Percentiles rank a stretch among this genome's conserved stretches.
Conservation (phyloP, 768 basidiomycete genomes). For the Tulasnella sp. region DNA sequence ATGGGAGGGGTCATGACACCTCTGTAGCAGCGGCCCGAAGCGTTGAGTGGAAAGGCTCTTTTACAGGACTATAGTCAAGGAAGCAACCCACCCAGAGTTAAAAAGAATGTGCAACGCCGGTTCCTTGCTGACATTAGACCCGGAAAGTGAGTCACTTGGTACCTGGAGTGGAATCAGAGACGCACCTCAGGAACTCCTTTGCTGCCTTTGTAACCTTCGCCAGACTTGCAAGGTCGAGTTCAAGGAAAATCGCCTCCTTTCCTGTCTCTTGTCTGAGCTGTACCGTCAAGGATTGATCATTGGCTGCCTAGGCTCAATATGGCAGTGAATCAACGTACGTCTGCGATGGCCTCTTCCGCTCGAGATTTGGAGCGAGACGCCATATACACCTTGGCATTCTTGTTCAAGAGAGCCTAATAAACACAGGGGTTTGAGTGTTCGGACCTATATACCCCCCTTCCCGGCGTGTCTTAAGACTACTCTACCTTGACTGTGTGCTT, state of each 20-base stretch:
- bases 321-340: slow-evolving; percentile 9
- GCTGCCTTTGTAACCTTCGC: slow-evolving; percentile 19
- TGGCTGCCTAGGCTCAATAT: not conserved
- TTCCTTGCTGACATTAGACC: slow-evolving; percentile 16
- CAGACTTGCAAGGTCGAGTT: slow-evolving; percentile 23
- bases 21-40: not conserved
- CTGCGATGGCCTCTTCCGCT: slow-evolving; percentile 17
- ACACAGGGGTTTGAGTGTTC: not conserved
- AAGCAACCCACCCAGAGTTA: slow-evolving; percentile 20
- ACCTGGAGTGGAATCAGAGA: not conserved
- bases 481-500: slow-evolving; percentile 18
- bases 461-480: not conserved
- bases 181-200: slow-evolving; percentile 18
- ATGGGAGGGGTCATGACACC: slow-evolving; percentile 26
- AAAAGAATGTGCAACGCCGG: slow-evolving; percentile 22
- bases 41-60: not conserved
- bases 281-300: not conserved
- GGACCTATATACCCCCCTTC: not conserved
- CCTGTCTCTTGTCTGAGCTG: slow-evolving; percentile 19
- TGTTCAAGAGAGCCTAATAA: slow-evolving; percentile 17
- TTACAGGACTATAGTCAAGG: not conserved
- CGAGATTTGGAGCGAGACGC: slow-evolving; percentile 18
- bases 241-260: slow-evolving; percentile 19
- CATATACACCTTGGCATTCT: slow-evolving; percentile 27
- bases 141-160: not conserved